Evolutionary conservation across 176 grass and related monocot genomes (phyloP).

Genomic region (Aegilops bicornis): DNA sequence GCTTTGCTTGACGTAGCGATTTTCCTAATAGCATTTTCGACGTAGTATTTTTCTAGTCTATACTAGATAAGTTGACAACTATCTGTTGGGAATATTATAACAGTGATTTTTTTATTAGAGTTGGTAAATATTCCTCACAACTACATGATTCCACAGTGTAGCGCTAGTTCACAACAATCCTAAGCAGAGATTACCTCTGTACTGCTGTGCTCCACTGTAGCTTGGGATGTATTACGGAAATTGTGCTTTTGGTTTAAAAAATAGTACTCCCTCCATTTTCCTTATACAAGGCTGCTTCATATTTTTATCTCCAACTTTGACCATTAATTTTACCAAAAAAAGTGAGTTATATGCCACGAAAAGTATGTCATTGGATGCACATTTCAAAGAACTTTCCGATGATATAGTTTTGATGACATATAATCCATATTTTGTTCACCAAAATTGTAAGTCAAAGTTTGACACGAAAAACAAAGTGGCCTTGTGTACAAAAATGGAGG

Average conservation of each 20-base stretch:
- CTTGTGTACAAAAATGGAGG: too few relatives aligned
- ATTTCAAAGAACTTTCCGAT: too few relatives aligned
- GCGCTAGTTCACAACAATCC: not conserved
- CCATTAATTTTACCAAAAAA: too few relatives aligned
- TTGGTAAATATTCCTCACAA: not conserved
- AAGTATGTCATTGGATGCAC: too few relatives aligned
- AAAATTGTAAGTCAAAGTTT: too few relatives aligned
- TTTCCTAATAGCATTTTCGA: not conserved
- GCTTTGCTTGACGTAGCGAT: not conserved
- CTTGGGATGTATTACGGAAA: not conserved
- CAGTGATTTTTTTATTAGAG: not conserved
- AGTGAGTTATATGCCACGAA: too few relatives aligned
- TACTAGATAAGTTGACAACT: not conserved
- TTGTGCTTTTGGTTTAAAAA: constrained; percentile 5
- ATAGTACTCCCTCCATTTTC: not conserved
- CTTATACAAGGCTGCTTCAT: too few relatives aligned
- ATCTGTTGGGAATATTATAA: not conserved
- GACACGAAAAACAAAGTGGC: too few relatives aligned
- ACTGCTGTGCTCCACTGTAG: not conserved
- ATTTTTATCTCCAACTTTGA: too few relatives aligned
- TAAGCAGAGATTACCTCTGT: not conserved
- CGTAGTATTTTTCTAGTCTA: not conserved
- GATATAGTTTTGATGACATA: too few relatives aligned
- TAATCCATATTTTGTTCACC: too few relatives aligned
- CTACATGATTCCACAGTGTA: not conserved